Conservation (phyloP, 805 yeast species). For the Saccharomyces cerevisiae region DNA sequence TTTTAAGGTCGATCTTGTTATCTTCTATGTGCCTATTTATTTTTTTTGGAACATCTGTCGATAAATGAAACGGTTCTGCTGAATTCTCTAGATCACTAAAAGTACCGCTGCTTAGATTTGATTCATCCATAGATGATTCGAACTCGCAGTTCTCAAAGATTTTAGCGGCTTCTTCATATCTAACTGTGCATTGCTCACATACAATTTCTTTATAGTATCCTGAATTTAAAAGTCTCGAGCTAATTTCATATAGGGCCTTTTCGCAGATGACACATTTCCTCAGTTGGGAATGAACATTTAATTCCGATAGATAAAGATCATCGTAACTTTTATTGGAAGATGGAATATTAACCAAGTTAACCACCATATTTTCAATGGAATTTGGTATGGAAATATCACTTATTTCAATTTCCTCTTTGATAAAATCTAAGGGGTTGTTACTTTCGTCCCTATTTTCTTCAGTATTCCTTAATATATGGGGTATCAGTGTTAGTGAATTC, state of each 20-base stretch:
- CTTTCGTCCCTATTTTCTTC: not conserved
- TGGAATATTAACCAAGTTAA: constrained; percentile 10
- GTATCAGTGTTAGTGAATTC: constrained; percentile 7
- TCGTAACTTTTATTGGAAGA: constrained; percentile 4
- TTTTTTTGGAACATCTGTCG: constrained; percentile 1
- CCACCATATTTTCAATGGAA: constrained; percentile 11
- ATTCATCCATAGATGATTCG: constrained; percentile 21
- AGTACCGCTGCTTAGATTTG: constrained; percentile 4
- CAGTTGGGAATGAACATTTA: constrained; percentile 16
- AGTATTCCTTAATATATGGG: constrained; percentile 5
- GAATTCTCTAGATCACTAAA: constrained; percentile 10
- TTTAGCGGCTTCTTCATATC: constrained; percentile 44
- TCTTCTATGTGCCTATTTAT: constrained; percentile 3
- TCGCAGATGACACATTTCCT: constrained; percentile 59
- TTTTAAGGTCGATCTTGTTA: not conserved
- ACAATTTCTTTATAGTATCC: constrained; percentile 45
- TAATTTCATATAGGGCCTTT: constrained; percentile 55
- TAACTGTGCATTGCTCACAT: constrained; percentile 52
- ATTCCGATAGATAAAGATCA: constrained; percentile 18
- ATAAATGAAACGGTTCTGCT: constrained; percentile 5
- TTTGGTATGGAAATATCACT: constrained; percentile 1
- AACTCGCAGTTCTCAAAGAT: constrained; percentile 34
- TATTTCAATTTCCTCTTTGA: not conserved
- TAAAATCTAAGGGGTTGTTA: not conserved
- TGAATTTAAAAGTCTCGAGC: constrained; percentile 23